Evolutionary conservation across 2,329 filamentous ascomycete genomes (phyloP), one percentile per base, ranked within the genome.

Genomic region (Xylariales sp.): DNA sequence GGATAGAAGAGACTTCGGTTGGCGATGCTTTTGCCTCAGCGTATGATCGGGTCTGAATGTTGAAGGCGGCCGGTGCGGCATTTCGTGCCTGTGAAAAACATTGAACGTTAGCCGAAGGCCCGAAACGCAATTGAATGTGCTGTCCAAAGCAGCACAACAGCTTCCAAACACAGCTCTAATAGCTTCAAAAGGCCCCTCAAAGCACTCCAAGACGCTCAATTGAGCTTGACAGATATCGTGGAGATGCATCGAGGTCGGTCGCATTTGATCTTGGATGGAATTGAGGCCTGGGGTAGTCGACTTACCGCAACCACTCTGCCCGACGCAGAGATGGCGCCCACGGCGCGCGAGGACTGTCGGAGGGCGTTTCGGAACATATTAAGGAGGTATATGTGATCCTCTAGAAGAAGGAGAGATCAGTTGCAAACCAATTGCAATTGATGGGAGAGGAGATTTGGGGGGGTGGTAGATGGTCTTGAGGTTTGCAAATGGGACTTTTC

Each of bases 301-400:
- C 91, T 85, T 90, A 97, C 93, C 75, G 84, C 85, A 72, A 84
- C 84, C 76, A 94, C 82, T 80, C 89, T 88, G 80, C 88, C 82
- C 65, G 86, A 80, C 66, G 88, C 86, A 84, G 88, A 88, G 76
- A 94, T 82, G 76, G 88, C 88, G 77, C 88, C 86, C 74, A 91
- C 87, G 73, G 87, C 86, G 79, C 90, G 89, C 78, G 86, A 86
- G 71, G 89, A 94, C 80, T 95, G 89, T 78, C 90, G 84, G 76
- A 97, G 81, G 78, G 91, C 90, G 84, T 87, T 95, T 77, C 91
- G 88, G 82, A 96, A 95, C 91, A 97, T 96, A 75, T 68, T 77
- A 58, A 58, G 61, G 70, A 75, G 71, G 68, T 68, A 61, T 69
- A 59, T 71, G 61, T 66, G 63, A 62, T 68, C 71, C 64, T 68